Evolutionary conservation across 345 rosid genomes (phyloP).

Genomic region (Eutrema yunnanense): DNA sequence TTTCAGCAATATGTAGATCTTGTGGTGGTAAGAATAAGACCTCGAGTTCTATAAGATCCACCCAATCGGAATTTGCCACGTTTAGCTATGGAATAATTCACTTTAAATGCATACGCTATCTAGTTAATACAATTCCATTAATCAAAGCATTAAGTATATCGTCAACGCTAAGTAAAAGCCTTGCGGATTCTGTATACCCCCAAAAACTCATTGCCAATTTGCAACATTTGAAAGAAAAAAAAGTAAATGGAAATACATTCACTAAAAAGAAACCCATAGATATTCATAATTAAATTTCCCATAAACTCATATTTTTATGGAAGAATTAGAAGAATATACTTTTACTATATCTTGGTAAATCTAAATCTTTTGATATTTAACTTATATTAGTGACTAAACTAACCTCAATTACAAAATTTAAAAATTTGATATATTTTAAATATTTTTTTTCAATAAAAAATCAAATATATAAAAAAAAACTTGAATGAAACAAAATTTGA

Average conservation of each 20-base stretch:
- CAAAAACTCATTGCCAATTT: not conserved
- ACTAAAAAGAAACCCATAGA: not conserved
- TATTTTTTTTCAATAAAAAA: too few species aligned
- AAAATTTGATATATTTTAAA: too few species aligned
- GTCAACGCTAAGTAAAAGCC: slow-evolving; percentile 30
- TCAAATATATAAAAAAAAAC: too few species aligned
- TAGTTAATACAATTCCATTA: slow-evolving; percentile 22
- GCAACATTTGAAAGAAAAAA: not conserved
- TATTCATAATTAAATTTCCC: not conserved
- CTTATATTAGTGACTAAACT: too few species aligned
- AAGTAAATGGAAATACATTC: not conserved
- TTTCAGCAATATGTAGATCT: slow-evolving; percentile 35
- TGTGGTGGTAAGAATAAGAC: slow-evolving; percentile 29
- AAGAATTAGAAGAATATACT: too few species aligned
- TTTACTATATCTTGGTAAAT: too few species aligned
- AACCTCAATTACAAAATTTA: too few species aligned
- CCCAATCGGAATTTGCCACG: slow-evolving; percentile 27
- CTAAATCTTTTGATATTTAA: too few species aligned
- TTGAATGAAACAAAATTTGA: too few species aligned
- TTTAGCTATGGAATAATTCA: not conserved
- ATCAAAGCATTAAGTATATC: slow-evolving; percentile 26
- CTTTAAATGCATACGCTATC: slow-evolving; percentile 11
- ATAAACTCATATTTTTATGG: not conserved
- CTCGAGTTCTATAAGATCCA: slow-evolving; percentile 21
- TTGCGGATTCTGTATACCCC: slow-evolving; percentile 9